These are phyloP conservation scores for Orbilia oligospora DNA, from an alignment of 2,329 filamentous ascomycete species.

Conservation along the genomic window DNA sequence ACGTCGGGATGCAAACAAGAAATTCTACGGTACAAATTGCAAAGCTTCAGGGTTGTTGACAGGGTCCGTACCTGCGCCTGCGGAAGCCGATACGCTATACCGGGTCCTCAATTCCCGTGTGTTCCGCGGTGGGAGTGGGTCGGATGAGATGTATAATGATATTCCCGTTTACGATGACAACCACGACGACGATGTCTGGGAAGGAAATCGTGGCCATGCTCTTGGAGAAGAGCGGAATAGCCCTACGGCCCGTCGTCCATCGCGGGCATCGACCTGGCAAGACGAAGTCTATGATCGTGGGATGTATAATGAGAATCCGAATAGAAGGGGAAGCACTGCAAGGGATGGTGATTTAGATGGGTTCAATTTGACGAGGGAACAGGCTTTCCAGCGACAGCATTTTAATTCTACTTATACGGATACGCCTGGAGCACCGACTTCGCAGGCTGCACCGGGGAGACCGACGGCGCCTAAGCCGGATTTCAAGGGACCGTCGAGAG, in stretches of 20 bases:
- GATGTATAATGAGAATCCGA: conserved; percentile 63
- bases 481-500: conserved; percentile 73
- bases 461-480: conserved; percentile 92
- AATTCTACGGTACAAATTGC: conserved; percentile 82
- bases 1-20: conserved; percentile 95
- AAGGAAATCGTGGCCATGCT: conserved; percentile 79
- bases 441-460: conserved; percentile 75
- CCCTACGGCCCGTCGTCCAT: conserved; percentile 68
- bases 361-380: conserved; percentile 60
- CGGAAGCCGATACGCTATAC: conserved; percentile 87
- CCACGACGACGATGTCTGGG: conserved; percentile 87
- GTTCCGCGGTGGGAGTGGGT: conserved; percentile 77
- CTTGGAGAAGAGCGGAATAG: conserved; percentile 71
- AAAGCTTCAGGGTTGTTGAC: conserved; percentile 83
- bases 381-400: conserved; percentile 63
- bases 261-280: conserved; percentile 79
- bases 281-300: conserved; percentile 80
- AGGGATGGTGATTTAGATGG: conserved; percentile 70
- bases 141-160: conserved; percentile 89
- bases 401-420: conserved; percentile 64
- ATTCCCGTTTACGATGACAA: conserved; percentile 87
- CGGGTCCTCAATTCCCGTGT: conserved; percentile 81
- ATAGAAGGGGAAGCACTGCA: conserved; percentile 65
- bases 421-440: conserved; percentile 65
- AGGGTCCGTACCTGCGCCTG: conserved; percentile 82